Evolutionary conservation across 2,329 filamentous ascomycete genomes (phyloP).

Genomic region (Microcera coccophila): DNA sequence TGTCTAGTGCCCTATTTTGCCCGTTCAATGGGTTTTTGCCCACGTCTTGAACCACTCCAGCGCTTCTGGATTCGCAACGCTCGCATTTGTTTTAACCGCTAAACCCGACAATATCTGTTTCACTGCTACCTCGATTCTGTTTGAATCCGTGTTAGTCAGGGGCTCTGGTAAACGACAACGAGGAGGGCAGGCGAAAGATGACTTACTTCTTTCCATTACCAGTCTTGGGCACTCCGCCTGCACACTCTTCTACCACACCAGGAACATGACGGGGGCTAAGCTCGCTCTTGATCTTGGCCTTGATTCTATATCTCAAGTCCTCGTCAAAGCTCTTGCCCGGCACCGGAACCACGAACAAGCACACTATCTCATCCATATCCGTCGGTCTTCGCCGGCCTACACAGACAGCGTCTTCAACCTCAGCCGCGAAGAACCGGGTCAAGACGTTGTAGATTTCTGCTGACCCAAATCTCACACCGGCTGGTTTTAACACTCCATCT

Average conservation of each 20-base stretch:
- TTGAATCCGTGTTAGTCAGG: conserved; percentile 9
- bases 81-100: conserved; percentile 82
- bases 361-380: conserved; percentile 81
- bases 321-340: conserved; percentile 53
- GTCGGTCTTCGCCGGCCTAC: conserved; percentile 69
- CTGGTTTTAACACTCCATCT: conserved; percentile 89
- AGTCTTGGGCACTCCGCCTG: conserved; percentile 80
- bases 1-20: neutral
- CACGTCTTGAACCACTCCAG: conserved; percentile 84
- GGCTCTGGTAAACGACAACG: neutral
- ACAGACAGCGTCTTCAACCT: conserved; percentile 83
- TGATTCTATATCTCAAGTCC: conserved; percentile 61
- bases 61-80: conserved; percentile 87
- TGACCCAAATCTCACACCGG: conserved; percentile 85
- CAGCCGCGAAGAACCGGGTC: conserved; percentile 71
- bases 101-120: conserved; percentile 92
- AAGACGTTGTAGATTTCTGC: conserved; percentile 97
- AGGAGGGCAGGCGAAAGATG: neutral
- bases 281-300: conserved; percentile 66
- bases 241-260: conserved; percentile 73
- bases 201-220: conserved; percentile 92
- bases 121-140: conserved; percentile 84
- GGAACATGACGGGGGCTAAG: conserved; percentile 89
- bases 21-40: conserved; percentile 51
- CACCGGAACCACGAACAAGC: conserved; percentile 79